Percentiles rank a stretch among this genome's conserved stretches.
Conservation (phyloP, 306 rosid genomes). For the Glycine tomentella region DNA sequence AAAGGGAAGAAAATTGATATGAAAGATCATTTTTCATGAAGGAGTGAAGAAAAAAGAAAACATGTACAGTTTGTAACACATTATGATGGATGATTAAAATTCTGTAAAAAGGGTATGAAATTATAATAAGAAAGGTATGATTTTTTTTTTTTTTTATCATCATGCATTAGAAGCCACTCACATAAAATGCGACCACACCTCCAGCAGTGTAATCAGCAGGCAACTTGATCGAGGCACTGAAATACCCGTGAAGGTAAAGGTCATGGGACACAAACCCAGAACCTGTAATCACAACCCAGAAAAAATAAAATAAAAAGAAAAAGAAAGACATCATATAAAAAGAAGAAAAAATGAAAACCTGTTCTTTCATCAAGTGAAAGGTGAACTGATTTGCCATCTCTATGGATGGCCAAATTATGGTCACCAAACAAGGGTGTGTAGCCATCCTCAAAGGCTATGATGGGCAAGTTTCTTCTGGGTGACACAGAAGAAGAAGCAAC, state of each 20-base stretch:
- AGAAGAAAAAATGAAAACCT: conserved; percentile 49
- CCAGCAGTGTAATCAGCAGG: conserved; percentile 98
- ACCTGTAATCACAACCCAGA: conserved; percentile 56
- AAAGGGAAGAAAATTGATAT: conserved; percentile 1
- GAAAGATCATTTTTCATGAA: background rate
- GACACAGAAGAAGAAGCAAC: conserved; percentile 40
- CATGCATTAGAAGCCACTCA: conserved; percentile 51
- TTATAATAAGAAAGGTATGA: background rate
- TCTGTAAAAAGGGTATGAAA: background rate
- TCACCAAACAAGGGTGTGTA: conserved; percentile 84
- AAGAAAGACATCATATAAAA: background rate
- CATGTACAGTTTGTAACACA: background rate
- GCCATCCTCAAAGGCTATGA: conserved; percentile 83
- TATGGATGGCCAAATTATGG: conserved; percentile 64
- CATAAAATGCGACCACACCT: conserved; percentile 95
- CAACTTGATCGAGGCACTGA: conserved; percentile 91
- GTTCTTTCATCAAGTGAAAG: conserved; percentile 81
- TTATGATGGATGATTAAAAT: background rate
- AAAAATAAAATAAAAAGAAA: background rate
- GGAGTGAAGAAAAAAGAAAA: background rate
- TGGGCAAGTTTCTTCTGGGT: conserved; percentile 54
- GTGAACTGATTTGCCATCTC: conserved; percentile 87
- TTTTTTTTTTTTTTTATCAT: conserved; percentile 4
- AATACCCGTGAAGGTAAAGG: conserved; percentile 85
- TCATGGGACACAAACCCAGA: conserved; percentile 98